Evolutionary conservation across 2,329 filamentous ascomycete genomes (phyloP).

Genomic region (Trichoderma gracile): DNA sequence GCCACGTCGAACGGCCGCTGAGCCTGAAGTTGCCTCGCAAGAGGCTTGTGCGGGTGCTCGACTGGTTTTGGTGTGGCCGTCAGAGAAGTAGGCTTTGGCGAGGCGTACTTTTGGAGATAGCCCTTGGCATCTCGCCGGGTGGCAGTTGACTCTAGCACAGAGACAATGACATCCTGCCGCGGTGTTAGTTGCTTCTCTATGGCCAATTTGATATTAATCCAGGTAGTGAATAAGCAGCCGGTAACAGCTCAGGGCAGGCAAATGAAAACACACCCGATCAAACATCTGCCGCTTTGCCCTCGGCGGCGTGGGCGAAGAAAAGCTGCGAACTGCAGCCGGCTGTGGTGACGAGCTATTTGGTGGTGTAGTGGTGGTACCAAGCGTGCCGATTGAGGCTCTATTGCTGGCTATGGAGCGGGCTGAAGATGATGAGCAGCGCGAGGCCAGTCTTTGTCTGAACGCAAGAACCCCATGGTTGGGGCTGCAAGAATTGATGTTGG

Average conservation of each 20-base stretch:
- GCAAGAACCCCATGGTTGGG: conserved; percentile 31
- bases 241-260: not conserved
- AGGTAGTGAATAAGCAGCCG: not conserved
- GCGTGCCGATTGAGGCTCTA: not conserved
- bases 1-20: conserved; percentile 63
- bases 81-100: conserved; percentile 30
- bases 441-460: not conserved
- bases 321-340: conserved; percentile 31
- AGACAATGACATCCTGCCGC: conserved; percentile 76
- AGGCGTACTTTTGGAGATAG: conserved; percentile 78
- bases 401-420: not conserved
- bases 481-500: conserved; percentile 43
- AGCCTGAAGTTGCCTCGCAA: conserved; percentile 26
- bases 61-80: conserved; percentile 39
- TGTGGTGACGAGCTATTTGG: conserved; percentile 14
- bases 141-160: conserved; percentile 81
- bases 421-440: not conserved
- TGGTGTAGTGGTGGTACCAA: not conserved
- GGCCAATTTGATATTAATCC: not conserved
- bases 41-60: conserved; percentile 35
- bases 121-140: conserved; percentile 91
- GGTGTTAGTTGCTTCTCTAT: not conserved
- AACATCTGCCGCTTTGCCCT: conserved; percentile 37
- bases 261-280: conserved; percentile 35
- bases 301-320: conserved; percentile 36